Percentiles rank a stretch among this genome's conserved stretches.
Conservation (phyloP, 163 green algal species). For the Volvox carteri region DNA sequence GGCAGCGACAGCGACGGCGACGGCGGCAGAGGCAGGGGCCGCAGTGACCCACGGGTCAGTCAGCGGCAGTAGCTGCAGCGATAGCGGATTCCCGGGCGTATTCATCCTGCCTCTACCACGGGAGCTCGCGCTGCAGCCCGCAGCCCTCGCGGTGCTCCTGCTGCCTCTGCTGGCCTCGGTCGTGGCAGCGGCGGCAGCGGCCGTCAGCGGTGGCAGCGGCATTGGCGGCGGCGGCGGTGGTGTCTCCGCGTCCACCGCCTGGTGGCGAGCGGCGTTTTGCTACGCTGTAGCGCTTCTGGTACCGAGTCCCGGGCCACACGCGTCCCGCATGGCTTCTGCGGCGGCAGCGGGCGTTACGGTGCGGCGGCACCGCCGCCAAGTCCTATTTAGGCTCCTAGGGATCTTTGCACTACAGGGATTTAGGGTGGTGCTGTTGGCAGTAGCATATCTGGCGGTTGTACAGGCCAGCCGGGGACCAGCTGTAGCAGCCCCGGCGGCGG, state of each 20-base stretch:
- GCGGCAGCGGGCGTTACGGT: no score
- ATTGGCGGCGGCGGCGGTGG: background rate
- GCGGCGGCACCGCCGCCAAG: background rate
- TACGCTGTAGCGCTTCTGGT: background rate
- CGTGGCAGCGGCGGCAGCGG: background rate
- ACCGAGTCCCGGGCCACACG: background rate
- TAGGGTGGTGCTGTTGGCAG: background rate
- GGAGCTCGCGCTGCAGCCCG: constrained; percentile 1
- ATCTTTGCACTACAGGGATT: background rate
- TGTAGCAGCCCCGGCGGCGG: background rate
- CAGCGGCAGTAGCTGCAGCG: no score
- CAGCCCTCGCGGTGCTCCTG: background rate
- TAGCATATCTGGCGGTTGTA: background rate
- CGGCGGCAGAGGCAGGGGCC: background rate
- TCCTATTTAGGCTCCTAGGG: background rate
- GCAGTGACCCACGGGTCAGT: background rate
- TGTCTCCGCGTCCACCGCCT: background rate
- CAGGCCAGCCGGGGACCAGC: background rate
- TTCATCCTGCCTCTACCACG: constrained; percentile 6
- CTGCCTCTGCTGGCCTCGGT: background rate
- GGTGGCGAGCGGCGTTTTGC: background rate
- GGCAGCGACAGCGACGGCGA: background rate
- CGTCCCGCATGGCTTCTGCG: background rate
- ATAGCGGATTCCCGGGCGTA: background rate
- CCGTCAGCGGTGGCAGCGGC: background rate